These are phyloP conservation scores for Potentilla sterilis DNA, from an alignment of 306 rosid genomes.

Conservation along the genomic window DNA sequence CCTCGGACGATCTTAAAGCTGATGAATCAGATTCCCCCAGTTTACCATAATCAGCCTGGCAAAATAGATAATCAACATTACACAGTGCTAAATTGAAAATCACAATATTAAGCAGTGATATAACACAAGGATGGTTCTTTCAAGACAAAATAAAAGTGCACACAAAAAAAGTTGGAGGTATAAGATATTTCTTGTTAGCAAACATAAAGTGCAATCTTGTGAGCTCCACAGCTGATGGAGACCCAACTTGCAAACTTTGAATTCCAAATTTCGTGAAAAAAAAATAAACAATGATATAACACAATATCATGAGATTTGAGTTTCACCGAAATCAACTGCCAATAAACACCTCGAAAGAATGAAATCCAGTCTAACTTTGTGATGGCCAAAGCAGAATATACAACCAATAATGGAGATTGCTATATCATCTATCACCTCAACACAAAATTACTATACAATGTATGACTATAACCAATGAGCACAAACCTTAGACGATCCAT, in stretches of 20 bases:
- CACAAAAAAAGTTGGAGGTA: too few relatives aligned
- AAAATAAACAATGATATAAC: neutral
- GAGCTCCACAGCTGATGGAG: neutral
- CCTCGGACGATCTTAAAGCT: slow-evolving; percentile 45
- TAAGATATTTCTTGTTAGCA: neutral
- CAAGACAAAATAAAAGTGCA: neutral
- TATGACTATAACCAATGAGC: neutral
- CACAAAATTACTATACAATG: neutral
- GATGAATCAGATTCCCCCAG: slow-evolving; percentile 70
- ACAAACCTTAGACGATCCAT: slow-evolving; percentile 75
- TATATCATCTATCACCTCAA: neutral
- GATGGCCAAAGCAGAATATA: neutral
- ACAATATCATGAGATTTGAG: neutral
- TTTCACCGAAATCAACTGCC: neutral
- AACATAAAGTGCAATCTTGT: neutral
- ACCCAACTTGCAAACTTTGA: neutral
- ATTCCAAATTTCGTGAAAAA: neutral
- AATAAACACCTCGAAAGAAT: neutral
- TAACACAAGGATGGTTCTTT: neutral
- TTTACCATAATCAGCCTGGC: slow-evolving; percentile 75
- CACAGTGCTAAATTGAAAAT: neutral
- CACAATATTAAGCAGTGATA: neutral
- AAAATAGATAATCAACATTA: slow-evolving; percentile 26
- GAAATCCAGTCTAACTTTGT: neutral
- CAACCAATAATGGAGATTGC: too few relatives aligned